A percentile compares a stretch with the other conserved stretches of the same genome.
Evolutionary conservation across 2,329 filamentous ascomycete species (phyloP).

Genomic region (Grosmannia clavigera): DNA sequence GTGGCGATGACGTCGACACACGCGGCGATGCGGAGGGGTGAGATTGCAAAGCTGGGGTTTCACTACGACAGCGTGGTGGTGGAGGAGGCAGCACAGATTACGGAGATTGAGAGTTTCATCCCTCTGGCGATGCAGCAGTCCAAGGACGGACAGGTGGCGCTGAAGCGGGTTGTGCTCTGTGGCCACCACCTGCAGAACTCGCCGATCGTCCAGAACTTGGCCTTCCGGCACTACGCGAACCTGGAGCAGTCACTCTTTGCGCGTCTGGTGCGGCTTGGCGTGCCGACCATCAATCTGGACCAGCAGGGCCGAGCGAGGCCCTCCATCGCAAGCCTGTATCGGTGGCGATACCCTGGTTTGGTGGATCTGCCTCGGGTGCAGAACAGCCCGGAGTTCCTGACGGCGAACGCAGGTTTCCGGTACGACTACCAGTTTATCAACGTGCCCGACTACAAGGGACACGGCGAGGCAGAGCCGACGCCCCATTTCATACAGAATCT

Average conservation of each 20-base stretch:
- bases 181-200: slow-evolving; percentile 97
- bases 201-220: slow-evolving; percentile 85
- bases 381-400: slow-evolving; percentile 55
- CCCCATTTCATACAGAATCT: slow-evolving; percentile 95
- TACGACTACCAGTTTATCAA: slow-evolving; percentile 97
- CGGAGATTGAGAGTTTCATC: slow-evolving; percentile 93
- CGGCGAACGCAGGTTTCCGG: slow-evolving; percentile 81
- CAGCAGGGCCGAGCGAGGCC: slow-evolving; percentile 86
- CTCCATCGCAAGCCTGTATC: slow-evolving; percentile 78
- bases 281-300: slow-evolving; percentile 82
- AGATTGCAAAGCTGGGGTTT: slow-evolving; percentile 86
- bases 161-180: slow-evolving; percentile 83
- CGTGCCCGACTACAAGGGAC: slow-evolving; percentile 83
- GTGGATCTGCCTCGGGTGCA: slow-evolving; percentile 68
- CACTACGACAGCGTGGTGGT: slow-evolving; percentile 96
- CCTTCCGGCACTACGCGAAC: slow-evolving; percentile 90
- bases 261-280: slow-evolving; percentile 76
- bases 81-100: slow-evolving; percentile 97
- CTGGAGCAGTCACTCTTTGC: slow-evolving; percentile 93
- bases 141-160: slow-evolving; percentile 55
- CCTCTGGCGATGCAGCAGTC: slow-evolving; percentile 84
- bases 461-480: slow-evolving; percentile 77
- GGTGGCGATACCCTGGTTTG: slow-evolving; percentile 79
- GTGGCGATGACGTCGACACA: slow-evolving; percentile 98
- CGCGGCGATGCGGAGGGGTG: slow-evolving; percentile 82